Evolutionary conservation across 148 eudicot genomes (phyloP), one percentile per base, ranked within the genome.

Genomic region (Spergularia bocconei): DNA sequence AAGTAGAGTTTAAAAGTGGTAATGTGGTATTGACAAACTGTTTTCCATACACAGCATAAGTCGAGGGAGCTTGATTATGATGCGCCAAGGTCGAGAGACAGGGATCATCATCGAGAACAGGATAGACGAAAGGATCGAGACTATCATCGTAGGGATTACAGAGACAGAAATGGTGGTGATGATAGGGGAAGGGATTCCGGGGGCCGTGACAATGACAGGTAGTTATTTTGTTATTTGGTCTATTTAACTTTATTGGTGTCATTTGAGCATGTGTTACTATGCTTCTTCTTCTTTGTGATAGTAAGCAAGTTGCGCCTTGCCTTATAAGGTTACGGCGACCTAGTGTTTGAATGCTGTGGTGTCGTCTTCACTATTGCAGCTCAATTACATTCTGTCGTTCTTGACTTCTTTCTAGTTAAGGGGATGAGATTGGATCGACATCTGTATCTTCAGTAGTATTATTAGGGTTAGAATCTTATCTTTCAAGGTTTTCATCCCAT

Each of bases 191-290:
- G 91, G 75, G 82, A 81, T 69, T 59, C 83, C 59, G 63, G 82
- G 51, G 71, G 80, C 44, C 83, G 79, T 63, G 82, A 84, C 51
- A 83, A 84, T 79, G 87, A 86, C 72, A 89, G 97, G 97, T 91
- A 71, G 63, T 36, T 19, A 54, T 71, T 8, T 74, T 39, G 19
- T 56, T 67, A 7, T 56, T 69, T 0, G 17, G n/a, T 63, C 20
- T 11, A 1, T 19, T 19, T 25, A 67, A 25, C 67, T n/a, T 63
- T 63, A 20, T 53, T 36, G 0, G 44, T 19, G 20, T 29, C 11
- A 59, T 63, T 57, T 60, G n/a, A 44, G 54, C 63, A 56, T 12
- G 33, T 29, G 4, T 38, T 48, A 25, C 13, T 55, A 25, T 60
- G 39, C 19, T 62, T 20, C 51, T 23, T 57, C 17, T 52, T 6